phyloP scores from a whole-genome alignment of 1,284 basidiomycete genomes.

The Coriolopsis trogii region DNA sequence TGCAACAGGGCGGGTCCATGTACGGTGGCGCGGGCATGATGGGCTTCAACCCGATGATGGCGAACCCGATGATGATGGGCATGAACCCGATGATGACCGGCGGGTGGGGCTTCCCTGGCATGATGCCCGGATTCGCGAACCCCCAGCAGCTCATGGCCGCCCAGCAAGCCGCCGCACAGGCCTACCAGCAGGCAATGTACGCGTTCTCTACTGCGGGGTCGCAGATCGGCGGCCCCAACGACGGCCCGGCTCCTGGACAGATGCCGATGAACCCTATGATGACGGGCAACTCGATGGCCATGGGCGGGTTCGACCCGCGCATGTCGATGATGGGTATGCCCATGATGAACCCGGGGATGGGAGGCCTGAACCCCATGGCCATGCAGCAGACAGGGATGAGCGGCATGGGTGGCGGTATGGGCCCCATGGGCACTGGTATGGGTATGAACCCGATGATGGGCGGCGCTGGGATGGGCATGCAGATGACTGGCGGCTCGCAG shows the following conservation, averaged over 20 bases:
- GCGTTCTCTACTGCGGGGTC: conserved; percentile 82
- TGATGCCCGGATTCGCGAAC: conserved; percentile 66
- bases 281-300: conserved; percentile 47
- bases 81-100: conserved; percentile 51
- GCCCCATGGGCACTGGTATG: conserved; percentile 24
- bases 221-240: conserved; percentile 61
- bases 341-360: conserved; percentile 42
- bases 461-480: conserved; percentile 21
- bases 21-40: conserved; percentile 49
- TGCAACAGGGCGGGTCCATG: conserved; percentile 76
- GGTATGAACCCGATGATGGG: conserved; percentile 34
- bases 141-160: conserved; percentile 91
- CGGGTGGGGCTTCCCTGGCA: conserved; percentile 55
- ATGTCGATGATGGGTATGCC: conserved; percentile 61
- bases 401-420: conserved; percentile 43
- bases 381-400: conserved; percentile 28
- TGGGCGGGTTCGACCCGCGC: conserved; percentile 46
- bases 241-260: conserved; percentile 33
- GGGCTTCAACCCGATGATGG: conserved; percentile 63
- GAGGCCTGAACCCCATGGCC: conserved; percentile 25
- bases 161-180: conserved; percentile 86
- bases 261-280: conserved; percentile 61
- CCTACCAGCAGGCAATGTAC: conserved; percentile 91
- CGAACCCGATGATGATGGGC: conserved; percentile 55
- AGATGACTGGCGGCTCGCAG: conserved; percentile 25